Conservation (phyloP, 192 early-diverging fungal species). For the Coemansia sp. region DNA sequence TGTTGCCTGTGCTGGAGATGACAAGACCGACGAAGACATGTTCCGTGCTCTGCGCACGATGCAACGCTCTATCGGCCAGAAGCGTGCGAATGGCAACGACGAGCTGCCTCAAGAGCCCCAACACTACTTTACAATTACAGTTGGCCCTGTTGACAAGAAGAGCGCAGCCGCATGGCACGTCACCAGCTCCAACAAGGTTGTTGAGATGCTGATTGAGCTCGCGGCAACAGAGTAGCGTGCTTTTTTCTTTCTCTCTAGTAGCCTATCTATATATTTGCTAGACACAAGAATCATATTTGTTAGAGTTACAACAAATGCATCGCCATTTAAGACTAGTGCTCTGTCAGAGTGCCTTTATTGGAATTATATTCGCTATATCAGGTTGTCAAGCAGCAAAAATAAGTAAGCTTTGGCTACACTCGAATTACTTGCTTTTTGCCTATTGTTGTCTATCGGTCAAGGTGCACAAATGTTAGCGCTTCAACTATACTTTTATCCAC, state of each 20-base stretch:
- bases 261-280: no score
- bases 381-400: neutral
- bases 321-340: neutral
- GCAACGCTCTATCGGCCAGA: slow-evolving; percentile 19
- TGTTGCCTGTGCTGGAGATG: slow-evolving; percentile 95
- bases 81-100: neutral
- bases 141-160: slow-evolving; percentile 87
- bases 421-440: neutral
- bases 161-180: slow-evolving; percentile 88
- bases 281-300: no score
- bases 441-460: neutral
- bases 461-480: neutral
- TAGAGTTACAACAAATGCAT: neutral
- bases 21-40: slow-evolving; percentile 98
- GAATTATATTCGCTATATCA: neutral
- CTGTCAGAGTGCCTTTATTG: neutral
- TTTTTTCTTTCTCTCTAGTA: neutral
- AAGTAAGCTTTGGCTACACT: neutral
- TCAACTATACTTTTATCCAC: no score
- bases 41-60: slow-evolving; percentile 69
- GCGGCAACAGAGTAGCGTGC: slow-evolving; percentile 9
- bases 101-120: slow-evolving; percentile 15
- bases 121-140: slow-evolving; percentile 73
- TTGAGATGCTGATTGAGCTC: slow-evolving; percentile 29
- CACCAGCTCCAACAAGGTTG: slow-evolving; percentile 37